A percentile compares a stretch with the other conserved stretches of the same genome.
Conservation (phyloP, 176 grass and related monocot genomes). For the Cocos nucifera region DNA sequence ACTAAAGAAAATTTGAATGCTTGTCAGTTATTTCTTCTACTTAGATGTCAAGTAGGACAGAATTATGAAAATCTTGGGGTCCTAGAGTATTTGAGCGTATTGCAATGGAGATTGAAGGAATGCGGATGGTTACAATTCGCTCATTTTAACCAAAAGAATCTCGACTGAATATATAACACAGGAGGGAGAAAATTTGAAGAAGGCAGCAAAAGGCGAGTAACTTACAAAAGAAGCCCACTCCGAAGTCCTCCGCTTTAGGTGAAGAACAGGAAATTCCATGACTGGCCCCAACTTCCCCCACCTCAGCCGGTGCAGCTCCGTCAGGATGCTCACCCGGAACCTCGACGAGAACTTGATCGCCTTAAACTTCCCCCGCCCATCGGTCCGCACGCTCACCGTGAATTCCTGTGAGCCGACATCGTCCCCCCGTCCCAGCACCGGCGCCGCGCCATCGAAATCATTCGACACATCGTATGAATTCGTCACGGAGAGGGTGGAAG, state of each 20-base stretch:
- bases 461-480: conserved; percentile 63
- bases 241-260: conserved; percentile 69
- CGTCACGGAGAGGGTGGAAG: conserved; percentile 59
- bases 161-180: not conserved
- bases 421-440: conserved; percentile 36
- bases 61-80: too few relatives aligned
- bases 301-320: conserved; percentile 70
- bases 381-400: conserved; percentile 59
- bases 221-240: conserved; percentile 88
- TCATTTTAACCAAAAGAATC: too few relatives aligned
- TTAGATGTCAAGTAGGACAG: too few relatives aligned
- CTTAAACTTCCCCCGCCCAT: conserved; percentile 72
- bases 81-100: too few relatives aligned
- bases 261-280: conserved; percentile 77
- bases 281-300: conserved; percentile 37
- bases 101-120: too few relatives aligned
- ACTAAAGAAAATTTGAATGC: too few relatives aligned
- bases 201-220: not conserved
- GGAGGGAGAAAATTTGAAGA: not conserved
- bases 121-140: too few relatives aligned
- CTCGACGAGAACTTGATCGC: conserved; percentile 73
- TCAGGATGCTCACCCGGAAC: conserved; percentile 73
- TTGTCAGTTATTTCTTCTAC: too few relatives aligned
- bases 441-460: conserved; percentile 62
- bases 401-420: conserved; percentile 59